Conservation (phyloP, 257 asterid species). For the Solanum okadae region DNA sequence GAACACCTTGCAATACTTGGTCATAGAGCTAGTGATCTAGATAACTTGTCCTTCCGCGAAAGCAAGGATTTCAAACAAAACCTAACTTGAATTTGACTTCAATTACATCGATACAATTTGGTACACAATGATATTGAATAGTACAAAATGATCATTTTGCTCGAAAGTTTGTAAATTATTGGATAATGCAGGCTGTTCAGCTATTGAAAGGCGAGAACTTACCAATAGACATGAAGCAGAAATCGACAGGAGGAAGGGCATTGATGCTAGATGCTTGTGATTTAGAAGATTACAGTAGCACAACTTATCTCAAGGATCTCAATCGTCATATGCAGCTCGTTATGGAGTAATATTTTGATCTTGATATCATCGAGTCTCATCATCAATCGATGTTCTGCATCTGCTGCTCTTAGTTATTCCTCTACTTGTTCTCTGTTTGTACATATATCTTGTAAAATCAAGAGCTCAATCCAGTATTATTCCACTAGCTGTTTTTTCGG, state of each 20-base stretch:
- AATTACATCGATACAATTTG: background rate
- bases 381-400: background rate
- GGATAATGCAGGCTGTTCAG: conserved; percentile 50
- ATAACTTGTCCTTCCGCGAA: background rate
- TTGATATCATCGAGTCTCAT: background rate
- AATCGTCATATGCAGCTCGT: conserved; percentile 86
- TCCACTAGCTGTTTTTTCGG: background rate
- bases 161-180: background rate
- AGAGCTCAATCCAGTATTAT: background rate
- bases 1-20: background rate
- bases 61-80: background rate
- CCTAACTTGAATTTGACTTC: background rate
- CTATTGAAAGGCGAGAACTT: conserved; percentile 64
- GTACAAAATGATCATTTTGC: background rate
- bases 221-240: conserved; percentile 47
- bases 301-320: conserved; percentile 69
- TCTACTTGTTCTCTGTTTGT: background rate
- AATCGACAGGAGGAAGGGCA: conserved; percentile 52
- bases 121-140: background rate
- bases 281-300: conserved; percentile 65
- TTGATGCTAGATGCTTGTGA: conserved; percentile 58
- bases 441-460: conserved; percentile 1
- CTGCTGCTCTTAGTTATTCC: background rate
- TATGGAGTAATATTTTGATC: conserved; percentile 47
- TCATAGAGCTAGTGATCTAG: background rate